Conservation (phyloP, 2,329 filamentous ascomycete species). For the Cucurbitaria berberidis region DNA sequence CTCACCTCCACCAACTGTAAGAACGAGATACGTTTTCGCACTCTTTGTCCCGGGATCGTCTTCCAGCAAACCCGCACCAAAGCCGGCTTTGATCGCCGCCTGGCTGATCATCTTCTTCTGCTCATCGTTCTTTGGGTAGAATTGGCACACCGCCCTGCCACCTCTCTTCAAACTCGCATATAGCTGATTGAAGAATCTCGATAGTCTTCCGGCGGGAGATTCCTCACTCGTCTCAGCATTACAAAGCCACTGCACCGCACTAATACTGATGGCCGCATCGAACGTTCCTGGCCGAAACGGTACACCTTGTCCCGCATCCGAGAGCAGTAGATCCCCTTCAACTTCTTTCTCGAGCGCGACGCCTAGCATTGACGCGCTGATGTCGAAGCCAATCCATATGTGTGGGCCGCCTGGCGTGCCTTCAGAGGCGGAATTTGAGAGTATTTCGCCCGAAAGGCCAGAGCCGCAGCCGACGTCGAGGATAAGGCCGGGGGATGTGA, state of each 20-base stretch:
- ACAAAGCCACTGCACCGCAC: slow-evolving; percentile 97
- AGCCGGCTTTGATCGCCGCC: slow-evolving; percentile 91
- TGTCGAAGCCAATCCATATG: slow-evolving; percentile 96
- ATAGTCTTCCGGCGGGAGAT: slow-evolving; percentile 75
- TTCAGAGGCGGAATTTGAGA: slow-evolving; percentile 71
- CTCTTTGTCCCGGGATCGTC: slow-evolving; percentile 98
- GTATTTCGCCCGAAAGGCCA: slow-evolving; percentile 91
- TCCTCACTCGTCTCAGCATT: slow-evolving; percentile 92
- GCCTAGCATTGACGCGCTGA: slow-evolving; percentile 95
- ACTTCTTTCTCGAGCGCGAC: slow-evolving; percentile 90
- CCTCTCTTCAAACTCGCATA: slow-evolving; percentile 85
- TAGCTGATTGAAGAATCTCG: slow-evolving; percentile 88
- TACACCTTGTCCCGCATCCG: slow-evolving; percentile 93
- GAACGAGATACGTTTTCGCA: slow-evolving; percentile 91
- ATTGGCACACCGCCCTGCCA: slow-evolving; percentile 91
- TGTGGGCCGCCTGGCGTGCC: slow-evolving; percentile 77
- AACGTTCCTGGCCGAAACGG: slow-evolving; percentile 92
- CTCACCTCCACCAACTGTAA: slow-evolving; percentile 81
- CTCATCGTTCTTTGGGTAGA: slow-evolving; percentile 94
- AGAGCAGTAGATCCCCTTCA: slow-evolving; percentile 90
- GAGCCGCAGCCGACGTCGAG: slow-evolving; percentile 97
- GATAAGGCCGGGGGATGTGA: slow-evolving; percentile 80
- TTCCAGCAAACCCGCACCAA: slow-evolving; percentile 91
- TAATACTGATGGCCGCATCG: slow-evolving; percentile 93
- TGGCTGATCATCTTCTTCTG: slow-evolving; percentile 91